A percentile compares a stretch with the other conserved stretches of the same genome.
phyloP scores from a whole-genome alignment of 1,139 yeast species.

The Suhomyces anneliseae region DNA sequence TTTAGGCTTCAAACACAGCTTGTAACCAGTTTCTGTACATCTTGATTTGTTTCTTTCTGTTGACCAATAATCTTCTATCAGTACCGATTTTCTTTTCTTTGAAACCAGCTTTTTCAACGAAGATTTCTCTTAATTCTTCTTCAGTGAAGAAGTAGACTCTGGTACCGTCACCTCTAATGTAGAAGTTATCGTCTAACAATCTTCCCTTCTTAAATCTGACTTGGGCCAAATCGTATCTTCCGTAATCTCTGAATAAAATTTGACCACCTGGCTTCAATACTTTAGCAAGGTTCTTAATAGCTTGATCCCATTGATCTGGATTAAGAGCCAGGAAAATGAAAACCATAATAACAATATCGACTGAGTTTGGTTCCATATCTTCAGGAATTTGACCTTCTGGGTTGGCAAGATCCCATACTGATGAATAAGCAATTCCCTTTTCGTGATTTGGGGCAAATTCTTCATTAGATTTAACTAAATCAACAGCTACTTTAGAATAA shows the following conservation, averaged over 20 bases:
- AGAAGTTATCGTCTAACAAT: slow-evolving; percentile 85
- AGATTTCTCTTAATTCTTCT: slow-evolving; percentile 78
- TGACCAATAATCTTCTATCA: slow-evolving; percentile 86
- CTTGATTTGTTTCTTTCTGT: slow-evolving; percentile 85
- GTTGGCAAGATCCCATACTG: slow-evolving; percentile 95
- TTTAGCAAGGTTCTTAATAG: slow-evolving; percentile 66
- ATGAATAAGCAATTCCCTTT: slow-evolving; percentile 69
- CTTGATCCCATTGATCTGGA: slow-evolving; percentile 88
- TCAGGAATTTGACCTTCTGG: slow-evolving; percentile 75
- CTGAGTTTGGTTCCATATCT: slow-evolving; percentile 75
- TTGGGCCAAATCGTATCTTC: slow-evolving; percentile 94
- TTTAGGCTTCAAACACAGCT: slow-evolving; percentile 58
- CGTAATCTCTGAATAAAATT: slow-evolving; percentile 89
- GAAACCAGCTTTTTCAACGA: slow-evolving; percentile 60
- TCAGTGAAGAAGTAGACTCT: slow-evolving; percentile 96
- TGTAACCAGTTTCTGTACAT: slow-evolving; percentile 98
- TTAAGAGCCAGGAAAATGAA: slow-evolving; percentile 91
- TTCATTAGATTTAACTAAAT: slow-evolving; percentile 67
- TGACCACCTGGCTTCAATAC: slow-evolving; percentile 91
- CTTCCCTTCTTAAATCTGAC: slow-evolving; percentile 89
- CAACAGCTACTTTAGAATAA: slow-evolving; percentile 87
- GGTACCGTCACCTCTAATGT: slow-evolving; percentile 97
- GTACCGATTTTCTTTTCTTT: slow-evolving; percentile 76
- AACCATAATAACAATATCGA: slow-evolving; percentile 88
- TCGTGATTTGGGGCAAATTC: slow-evolving; percentile 48